Evolutionary conservation across 1,284 basidiomycete genomes (phyloP).

Genomic region (Pisolithus thermaeus): DNA sequence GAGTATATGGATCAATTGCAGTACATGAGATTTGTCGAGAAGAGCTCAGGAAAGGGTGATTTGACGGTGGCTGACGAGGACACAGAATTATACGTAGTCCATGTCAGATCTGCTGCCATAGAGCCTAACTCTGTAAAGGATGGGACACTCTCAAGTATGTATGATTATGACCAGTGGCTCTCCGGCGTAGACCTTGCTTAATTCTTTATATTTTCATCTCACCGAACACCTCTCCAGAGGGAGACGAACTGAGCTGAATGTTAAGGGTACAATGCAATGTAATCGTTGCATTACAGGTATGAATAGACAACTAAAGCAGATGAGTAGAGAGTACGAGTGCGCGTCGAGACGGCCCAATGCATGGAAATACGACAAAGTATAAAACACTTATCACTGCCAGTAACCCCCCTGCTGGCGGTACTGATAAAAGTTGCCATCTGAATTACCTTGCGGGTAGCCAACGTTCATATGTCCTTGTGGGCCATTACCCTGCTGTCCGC

Average conservation of each 20-base stretch:
- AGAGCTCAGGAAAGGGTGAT: conserved; percentile 20
- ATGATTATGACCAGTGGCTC: conserved; percentile 22
- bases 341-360: neutral
- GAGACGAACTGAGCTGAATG: neutral
- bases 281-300: conserved; percentile 1
- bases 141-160: neutral
- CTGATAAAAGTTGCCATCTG: conserved; percentile 60
- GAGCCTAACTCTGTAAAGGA: conserved; percentile 3
- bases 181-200: conserved; percentile 5
- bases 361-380: neutral
- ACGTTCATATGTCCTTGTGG: conserved; percentile 50
- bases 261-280: neutral
- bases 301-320: neutral
- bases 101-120: conserved; percentile 15
- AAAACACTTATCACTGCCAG: conserved; percentile 48
- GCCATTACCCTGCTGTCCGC: conserved; percentile 19
- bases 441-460: conserved; percentile 50
- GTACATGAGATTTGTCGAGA: conserved; percentile 50
- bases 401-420: conserved; percentile 68
- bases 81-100: conserved; percentile 17
- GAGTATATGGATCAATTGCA: conserved; percentile 53
- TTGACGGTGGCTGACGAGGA: conserved; percentile 8
- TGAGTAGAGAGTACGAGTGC: neutral
- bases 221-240: too few relatives aligned
- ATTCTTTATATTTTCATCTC: neutral